phyloP scores from a whole-genome alignment of 2,329 filamentous ascomycete species.

The Sclerotinia spermophila region DNA sequence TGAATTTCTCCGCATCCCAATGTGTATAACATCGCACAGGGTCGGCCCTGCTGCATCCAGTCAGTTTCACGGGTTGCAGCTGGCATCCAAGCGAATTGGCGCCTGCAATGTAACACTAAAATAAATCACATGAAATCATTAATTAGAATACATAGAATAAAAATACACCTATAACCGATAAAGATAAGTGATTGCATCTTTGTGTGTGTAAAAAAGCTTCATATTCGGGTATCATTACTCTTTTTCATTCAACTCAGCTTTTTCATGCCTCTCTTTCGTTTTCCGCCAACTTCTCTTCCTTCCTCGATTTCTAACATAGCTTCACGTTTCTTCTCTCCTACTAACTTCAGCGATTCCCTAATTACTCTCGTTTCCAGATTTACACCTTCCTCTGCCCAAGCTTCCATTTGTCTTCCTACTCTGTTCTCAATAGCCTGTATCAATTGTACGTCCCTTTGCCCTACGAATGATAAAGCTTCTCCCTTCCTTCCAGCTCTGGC shows the following conservation, averaged over 20 bases:
- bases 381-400: conserved; percentile 86
- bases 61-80: background rate
- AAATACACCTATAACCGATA: too few relatives aligned
- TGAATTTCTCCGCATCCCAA: background rate
- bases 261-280: conserved; percentile 61
- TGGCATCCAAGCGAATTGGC: background rate
- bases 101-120: background rate
- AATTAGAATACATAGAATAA: background rate
- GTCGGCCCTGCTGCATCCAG: background rate
- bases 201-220: background rate
- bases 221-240: background rate
- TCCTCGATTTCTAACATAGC: conserved; percentile 89
- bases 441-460: conserved; percentile 87
- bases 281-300: conserved; percentile 85
- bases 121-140: background rate
- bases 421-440: conserved; percentile 86
- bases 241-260: conserved; percentile 39
- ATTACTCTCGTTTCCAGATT: conserved; percentile 90
- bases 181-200: too few relatives aligned
- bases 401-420: conserved; percentile 74
- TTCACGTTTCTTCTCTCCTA: conserved; percentile 91
- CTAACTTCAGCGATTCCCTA: conserved; percentile 78
- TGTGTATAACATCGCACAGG: background rate
- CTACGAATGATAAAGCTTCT: conserved; percentile 81
- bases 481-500: conserved; percentile 85